Base-by-base conservation (phyloP, 805 yeast species). In the Lipomyces yamanashiensis region DNA sequence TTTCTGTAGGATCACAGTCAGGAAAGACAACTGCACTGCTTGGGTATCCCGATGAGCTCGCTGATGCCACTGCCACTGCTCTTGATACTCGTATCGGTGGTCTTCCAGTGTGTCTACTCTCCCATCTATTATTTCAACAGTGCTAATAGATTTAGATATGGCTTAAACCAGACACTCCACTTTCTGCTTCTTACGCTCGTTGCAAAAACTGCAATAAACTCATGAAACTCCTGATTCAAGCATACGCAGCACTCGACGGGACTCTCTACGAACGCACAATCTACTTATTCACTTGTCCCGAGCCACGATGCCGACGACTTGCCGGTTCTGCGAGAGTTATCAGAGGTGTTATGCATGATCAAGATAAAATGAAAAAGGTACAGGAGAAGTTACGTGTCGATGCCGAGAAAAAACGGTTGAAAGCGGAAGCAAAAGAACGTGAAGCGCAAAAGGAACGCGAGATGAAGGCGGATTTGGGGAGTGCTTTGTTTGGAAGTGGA, bases 71-170 rank as follows among this genome's bases (percentile, higher is more conserved):
- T n/a, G 70, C 71, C 1, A 61, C 70, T 7, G 67, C 71, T 1
- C 58, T 69, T 2, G 97, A 91, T 71, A 85, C 96, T 0, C 87
- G 90, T 67, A 81, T 93, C 39, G 98, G 98, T 0, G 96, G 96
- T 0, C 75, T 77, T 44, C 90, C 92, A 7, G 72, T 77, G 45
- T 66, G 77, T 58, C 9, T 40, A 17, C 44, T 37, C 6, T 28
- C 28, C 28, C 5, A 28, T 41, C 19, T 9, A 7, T 10, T 41
- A 41, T 2, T 9, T n/a, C 55, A 8, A 15, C 19, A 7, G 17
- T 55, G 19, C n/a, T 15, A 15, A 19, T 28, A n/a, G 50, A 7
- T 17, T 36, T 41, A 71, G 73, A 72, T 85, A 7, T 88, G 96
- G 96, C 74, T 90, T 40, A 82, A 87, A 67, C 80, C 81, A 2